A percentile compares a stretch with the other conserved stretches of the same genome.
Conservation (phyloP, 2,329 filamentous ascomycete genomes). For the Elsinoe necatrix region DNA sequence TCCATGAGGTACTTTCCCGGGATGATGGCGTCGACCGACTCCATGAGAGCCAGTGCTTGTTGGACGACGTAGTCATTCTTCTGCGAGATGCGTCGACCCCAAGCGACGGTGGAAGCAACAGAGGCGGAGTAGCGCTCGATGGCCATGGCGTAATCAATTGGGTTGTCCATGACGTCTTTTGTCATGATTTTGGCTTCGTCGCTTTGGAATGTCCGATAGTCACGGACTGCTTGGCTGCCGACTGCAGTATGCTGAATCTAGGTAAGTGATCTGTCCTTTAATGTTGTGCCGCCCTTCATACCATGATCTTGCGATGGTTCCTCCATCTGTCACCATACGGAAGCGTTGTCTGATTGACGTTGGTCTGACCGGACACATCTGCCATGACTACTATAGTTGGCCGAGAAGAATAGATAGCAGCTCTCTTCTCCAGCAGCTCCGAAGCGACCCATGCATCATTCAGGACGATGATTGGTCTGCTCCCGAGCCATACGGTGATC, state of each 20-base stretch:
- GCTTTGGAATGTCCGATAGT: constrained; percentile 19
- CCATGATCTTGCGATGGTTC: constrained; percentile 19
- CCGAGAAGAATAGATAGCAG: constrained; percentile 27
- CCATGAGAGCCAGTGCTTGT: constrained; percentile 19
- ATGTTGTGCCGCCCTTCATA: not conserved
- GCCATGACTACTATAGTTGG: constrained; percentile 28
- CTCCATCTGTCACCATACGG: constrained; percentile 21
- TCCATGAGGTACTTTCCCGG: constrained; percentile 21
- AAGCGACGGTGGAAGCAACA: constrained; percentile 19
- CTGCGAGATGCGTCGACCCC: constrained; percentile 19
- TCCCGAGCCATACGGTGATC: constrained; percentile 19
- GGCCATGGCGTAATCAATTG: constrained; percentile 17
- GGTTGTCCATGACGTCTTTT: constrained; percentile 17
- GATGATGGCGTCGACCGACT: constrained; percentile 19
- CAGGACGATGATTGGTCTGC: constrained; percentile 17
- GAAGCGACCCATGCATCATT: constrained; percentile 26
- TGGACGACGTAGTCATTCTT: constrained; percentile 20
- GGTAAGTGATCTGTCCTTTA: not conserved
- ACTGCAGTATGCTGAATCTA: constrained; percentile 16
- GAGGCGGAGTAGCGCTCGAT: constrained; percentile 21
- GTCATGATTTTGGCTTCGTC: constrained; percentile 20
- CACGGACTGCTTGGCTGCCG: constrained; percentile 20
- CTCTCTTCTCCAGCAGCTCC: constrained; percentile 29
- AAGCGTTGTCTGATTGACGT: constrained; percentile 18
- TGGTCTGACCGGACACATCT: constrained; percentile 18